Percentiles rank a stretch among this genome's conserved stretches.
Conservation (phyloP, 371 early-diverging fungal genomes). For the Nematocida minor region DNA sequence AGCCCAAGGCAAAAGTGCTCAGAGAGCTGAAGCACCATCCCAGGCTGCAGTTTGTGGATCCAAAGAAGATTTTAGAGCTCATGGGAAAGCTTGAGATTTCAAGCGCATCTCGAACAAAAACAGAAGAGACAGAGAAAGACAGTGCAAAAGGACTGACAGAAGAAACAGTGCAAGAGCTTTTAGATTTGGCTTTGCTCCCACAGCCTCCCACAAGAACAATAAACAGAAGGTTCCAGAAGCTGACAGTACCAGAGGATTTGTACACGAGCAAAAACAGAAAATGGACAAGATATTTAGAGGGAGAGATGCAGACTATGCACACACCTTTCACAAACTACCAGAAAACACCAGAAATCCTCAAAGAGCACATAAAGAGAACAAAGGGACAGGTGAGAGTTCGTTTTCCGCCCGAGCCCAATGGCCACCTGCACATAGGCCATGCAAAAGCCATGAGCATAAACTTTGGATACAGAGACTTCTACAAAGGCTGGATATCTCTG, state of each 20-base stretch:
- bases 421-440: conserved; percentile 96
- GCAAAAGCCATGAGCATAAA: conserved; percentile 98
- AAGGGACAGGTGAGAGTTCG: conserved; percentile 88
- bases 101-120: neutral
- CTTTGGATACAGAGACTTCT: conserved; percentile 88
- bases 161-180: conserved; percentile 12
- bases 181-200: neutral
- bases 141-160: neutral
- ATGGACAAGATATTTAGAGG: conserved; percentile 53
- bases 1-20: conserved; percentile 11
- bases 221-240: conserved; percentile 16
- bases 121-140: neutral
- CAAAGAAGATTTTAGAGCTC: conserved; percentile 20
- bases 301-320: conserved; percentile 71
- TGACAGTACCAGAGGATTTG: conserved; percentile 6
- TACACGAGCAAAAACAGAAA: conserved; percentile 20
- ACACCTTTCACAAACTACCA: conserved; percentile 93
- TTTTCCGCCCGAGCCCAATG: conserved; percentile 96
- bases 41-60: conserved; percentile 31
- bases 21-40: conserved; percentile 55
- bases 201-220: conserved; percentile 37
- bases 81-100: conserved; percentile 4
- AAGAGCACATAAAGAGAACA: conserved; percentile 81
- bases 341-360: conserved; percentile 78
- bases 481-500: conserved; percentile 82